Evolutionary conservation across 441 rosid species (phyloP).

Genomic region (Bruguiera hainesii): DNA sequence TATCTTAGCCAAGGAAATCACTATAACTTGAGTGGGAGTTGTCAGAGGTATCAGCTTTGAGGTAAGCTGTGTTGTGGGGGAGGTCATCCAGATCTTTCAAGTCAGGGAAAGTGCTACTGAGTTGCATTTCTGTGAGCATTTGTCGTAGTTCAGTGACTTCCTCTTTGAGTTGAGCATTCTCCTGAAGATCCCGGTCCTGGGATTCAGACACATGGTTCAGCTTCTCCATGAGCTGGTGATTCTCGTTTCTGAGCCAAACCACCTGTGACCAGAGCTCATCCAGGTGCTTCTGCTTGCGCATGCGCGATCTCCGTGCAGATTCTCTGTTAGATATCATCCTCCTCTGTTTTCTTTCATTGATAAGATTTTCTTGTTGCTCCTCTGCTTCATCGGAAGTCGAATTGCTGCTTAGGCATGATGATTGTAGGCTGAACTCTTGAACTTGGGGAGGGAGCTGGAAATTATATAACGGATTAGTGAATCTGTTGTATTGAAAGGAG

Average conservation of each 20-base stretch:
- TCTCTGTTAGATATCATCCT: constrained; percentile 83
- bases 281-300: constrained; percentile 80
- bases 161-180: constrained; percentile 72
- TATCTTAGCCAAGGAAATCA: constrained; percentile 36
- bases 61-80: constrained; percentile 34
- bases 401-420: constrained; percentile 60
- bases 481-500: constrained; percentile 36
- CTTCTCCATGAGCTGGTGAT: constrained; percentile 57
- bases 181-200: constrained; percentile 51
- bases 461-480: constrained; percentile 34
- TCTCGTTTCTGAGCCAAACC: constrained; percentile 48
- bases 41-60: constrained; percentile 44
- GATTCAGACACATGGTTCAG: constrained; percentile 57
- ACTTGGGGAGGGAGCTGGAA: constrained; percentile 47
- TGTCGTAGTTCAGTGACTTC: constrained; percentile 61
- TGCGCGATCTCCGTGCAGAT: constrained; percentile 80
- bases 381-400: constrained; percentile 85
- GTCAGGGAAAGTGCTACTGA: constrained; percentile 40
- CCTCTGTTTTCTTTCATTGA: constrained; percentile 71
- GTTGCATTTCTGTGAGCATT: constrained; percentile 59
- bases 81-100: constrained; percentile 46
- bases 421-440: constrained; percentile 50
- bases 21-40: constrained; percentile 40
- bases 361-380: constrained; percentile 50
- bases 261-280: constrained; percentile 62